Evolutionary conservation across 1,139 yeast species (phyloP).

Genomic region (Sugiyamaella xylanicola): DNA sequence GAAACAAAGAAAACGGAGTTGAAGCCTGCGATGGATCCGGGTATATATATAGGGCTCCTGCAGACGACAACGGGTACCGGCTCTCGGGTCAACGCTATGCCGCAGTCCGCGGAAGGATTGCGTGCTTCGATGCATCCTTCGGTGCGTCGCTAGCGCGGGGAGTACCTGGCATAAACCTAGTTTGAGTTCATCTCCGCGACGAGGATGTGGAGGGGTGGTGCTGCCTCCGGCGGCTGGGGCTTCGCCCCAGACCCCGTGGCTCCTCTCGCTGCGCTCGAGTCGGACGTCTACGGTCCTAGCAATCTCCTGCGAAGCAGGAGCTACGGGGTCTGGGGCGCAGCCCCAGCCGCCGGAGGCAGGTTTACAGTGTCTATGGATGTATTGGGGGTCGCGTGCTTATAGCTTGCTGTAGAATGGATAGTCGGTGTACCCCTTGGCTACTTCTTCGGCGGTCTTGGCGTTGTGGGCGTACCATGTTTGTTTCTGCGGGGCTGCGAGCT

Average conservation of each 20-base stretch:
- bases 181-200: too few relatives aligned
- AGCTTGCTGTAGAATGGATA: slow-evolving; percentile 25
- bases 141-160: background rate
- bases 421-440: slow-evolving; percentile 42
- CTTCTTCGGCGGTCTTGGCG: slow-evolving; percentile 24
- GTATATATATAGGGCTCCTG: too few relatives aligned
- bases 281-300: background rate
- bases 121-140: background rate
- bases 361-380: too few relatives aligned
- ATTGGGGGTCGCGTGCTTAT: background rate
- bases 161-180: too few relatives aligned
- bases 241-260: background rate
- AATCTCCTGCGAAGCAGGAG: background rate
- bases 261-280: background rate
- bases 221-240: background rate
- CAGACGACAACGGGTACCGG: too few relatives aligned
- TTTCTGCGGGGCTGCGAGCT: slow-evolving; percentile 41
- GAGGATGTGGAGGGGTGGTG: background rate
- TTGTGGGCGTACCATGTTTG: slow-evolving; percentile 41
- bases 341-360: slow-evolving; percentile 2
- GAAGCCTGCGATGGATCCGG: too few relatives aligned
- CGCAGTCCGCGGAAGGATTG: background rate
- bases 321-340: background rate
- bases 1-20: background rate
- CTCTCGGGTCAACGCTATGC: background rate